These are phyloP conservation scores for Leptoxyphium fumago DNA, from an alignment of 2,329 filamentous ascomycete genomes.

Conservation along the genomic window DNA sequence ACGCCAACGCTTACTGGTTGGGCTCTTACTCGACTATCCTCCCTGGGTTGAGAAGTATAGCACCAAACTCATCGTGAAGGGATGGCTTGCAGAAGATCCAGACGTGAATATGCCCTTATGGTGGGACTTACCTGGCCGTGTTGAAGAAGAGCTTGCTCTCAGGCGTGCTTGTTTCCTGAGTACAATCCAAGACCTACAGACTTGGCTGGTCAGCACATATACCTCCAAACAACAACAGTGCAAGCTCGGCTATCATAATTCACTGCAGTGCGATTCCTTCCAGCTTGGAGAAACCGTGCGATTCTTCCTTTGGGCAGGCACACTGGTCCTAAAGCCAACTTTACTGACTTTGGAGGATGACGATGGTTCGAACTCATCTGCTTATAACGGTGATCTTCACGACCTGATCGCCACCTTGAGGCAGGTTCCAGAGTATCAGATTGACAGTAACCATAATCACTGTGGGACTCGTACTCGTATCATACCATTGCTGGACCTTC, in stretches of 20 bases:
- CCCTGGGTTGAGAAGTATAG: constrained; percentile 47
- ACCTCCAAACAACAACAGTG: constrained; percentile 54
- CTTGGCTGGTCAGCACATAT: constrained; percentile 53
- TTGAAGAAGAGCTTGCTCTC: constrained; percentile 56
- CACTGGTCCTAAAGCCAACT: constrained; percentile 40
- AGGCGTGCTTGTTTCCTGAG: constrained; percentile 53
- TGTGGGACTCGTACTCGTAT: constrained; percentile 55
- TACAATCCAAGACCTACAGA: constrained; percentile 53
- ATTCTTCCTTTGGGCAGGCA: constrained; percentile 49
- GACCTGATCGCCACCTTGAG: constrained; percentile 45
- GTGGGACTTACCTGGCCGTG: constrained; percentile 56
- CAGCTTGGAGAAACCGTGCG: constrained; percentile 65
- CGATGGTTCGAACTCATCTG: constrained; percentile 28
- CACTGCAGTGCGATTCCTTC: constrained; percentile 58
- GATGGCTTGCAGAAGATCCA: constrained; percentile 34
- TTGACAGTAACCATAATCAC: constrained; percentile 58
- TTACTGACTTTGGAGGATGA: constrained; percentile 19
- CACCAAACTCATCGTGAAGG: constrained; percentile 50
- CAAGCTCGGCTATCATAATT: constrained; percentile 59
- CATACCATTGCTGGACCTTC: constrained; percentile 49
- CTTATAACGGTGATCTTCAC: constrained; percentile 46
- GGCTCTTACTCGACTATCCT: constrained; percentile 49
- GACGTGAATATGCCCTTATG: constrained; percentile 35
- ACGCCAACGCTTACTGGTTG: constrained; percentile 54
- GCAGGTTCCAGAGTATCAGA: constrained; percentile 57